Base-by-base conservation (phyloP, 2,329 filamentous ascomycete genomes). In the Juglanconis oblonga region DNA sequence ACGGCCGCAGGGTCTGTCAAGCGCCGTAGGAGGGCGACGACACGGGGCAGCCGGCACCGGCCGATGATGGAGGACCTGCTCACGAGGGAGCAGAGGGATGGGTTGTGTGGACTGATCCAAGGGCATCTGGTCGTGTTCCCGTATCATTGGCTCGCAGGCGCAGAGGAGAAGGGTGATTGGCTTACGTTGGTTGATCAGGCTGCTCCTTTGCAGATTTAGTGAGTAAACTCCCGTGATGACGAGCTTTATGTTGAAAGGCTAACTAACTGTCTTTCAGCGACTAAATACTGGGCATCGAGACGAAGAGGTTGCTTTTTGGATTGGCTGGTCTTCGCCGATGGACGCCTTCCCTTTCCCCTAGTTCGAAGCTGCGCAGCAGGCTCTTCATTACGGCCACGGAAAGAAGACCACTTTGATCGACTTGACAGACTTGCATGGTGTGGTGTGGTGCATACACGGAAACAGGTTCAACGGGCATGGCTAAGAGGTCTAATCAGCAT, bases 131-230 rank as follows among this genome's bases (percentile, higher is more conserved):
- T 99, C 32, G 79, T 91, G 64, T 99, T 96, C 80, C 95, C 95
- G 5, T 97, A 98, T 74, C 92, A 99, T 69, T 99, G 96, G 92
- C 84, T 97, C 57, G 85, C 90, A 67, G 90, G 88, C 58, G 95
- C 98, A 76, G 95, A 98, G 78, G 86, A 88, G 70, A 93, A 92
- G 66, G 91, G 92, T 59, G 96, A 97, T 71, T 99, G 95, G 95
- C 84, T 97, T 64, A 98, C 97, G 76, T 92, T 94, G 71, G 91
- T 98, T 58, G 95, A 99, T 74, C 89, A 96, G 74, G 88, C 99
- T 72, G 96, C 95, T 68, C 95, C 95, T 59, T 81, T 99, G 76
- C 92, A 97, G 77, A 98, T 99, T 70, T 99, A 99, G 90, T 92
- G 81, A 87, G 89, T 83, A 13, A 38, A 4, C 5, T 5, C 29